Percentiles rank a stretch among this genome's conserved stretches.
Evolutionary conservation across 495 filamentous ascomycete genomes (phyloP).

Genomic region (Aspergillus funiculosus): DNA sequence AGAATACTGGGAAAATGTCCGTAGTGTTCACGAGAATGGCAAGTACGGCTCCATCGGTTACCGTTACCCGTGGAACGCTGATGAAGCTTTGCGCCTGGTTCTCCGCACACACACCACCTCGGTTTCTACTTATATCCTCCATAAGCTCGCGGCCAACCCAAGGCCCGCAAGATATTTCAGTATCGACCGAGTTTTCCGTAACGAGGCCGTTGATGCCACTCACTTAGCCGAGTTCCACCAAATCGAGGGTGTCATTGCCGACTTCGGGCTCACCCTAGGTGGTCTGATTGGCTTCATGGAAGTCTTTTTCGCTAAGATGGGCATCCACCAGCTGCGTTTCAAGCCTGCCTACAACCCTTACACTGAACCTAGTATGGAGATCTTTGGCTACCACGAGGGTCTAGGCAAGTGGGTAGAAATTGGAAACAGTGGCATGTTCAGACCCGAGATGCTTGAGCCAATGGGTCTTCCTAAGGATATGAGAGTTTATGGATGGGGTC

Average conservation of each 20-base stretch:
- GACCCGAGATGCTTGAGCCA: conserved; percentile 88
- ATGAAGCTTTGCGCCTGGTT: conserved; percentile 85
- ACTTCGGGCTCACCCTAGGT: conserved; percentile 84
- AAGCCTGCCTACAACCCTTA: conserved; percentile 98
- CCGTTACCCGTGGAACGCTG: conserved; percentile 83
- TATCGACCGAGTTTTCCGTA: conserved; percentile 95
- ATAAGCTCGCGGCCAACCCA: conserved; percentile 77
- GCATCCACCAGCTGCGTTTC: conserved; percentile 79
- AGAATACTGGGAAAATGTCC: conserved; percentile 79
- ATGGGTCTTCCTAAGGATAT: conserved; percentile 87
- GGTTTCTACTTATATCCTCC: conserved; percentile 77
- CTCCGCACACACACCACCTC: conserved; percentile 96
- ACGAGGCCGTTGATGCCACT: conserved; percentile 92
- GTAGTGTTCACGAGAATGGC: conserved; percentile 73
- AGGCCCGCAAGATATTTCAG: conserved; percentile 90
- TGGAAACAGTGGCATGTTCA: conserved; percentile 97
- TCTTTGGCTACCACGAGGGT: conserved; percentile 88
- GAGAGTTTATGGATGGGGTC: conserved; percentile 84
- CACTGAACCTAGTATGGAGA: conserved; percentile 97
- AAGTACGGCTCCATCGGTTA: conserved; percentile 94
- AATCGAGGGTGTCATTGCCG: conserved; percentile 95
- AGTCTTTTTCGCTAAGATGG: conserved; percentile 94
- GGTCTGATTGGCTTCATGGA: conserved; percentile 96
- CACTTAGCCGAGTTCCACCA: conserved; percentile 99
- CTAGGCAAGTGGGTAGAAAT: conserved; percentile 92